Base-by-base conservation (phyloP, 176 grass and related monocot genomes). In the Musa troglodytarum region DNA sequence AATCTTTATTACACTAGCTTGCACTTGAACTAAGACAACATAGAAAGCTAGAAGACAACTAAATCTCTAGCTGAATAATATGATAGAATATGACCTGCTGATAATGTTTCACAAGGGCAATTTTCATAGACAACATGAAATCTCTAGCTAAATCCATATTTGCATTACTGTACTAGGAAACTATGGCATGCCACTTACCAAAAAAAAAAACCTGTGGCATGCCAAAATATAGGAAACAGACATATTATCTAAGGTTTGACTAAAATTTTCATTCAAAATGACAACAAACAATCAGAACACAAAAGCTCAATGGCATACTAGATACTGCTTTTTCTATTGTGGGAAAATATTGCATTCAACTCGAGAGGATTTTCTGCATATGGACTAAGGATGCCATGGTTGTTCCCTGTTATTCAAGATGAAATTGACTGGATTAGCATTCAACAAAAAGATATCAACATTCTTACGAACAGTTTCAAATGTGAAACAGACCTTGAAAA, bases 301-400 rank as follows among this genome's bases (percentile, higher is more conserved):
- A 16, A 54, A 25, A 65, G 11, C 64, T 17, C 17, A 21, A 13
- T 3, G 3, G 52, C 17, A 52, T 14, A 65, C 10, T 50, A 81
- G 86, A 69, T 99, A 99, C 95, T 78, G 91, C 95, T 86, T 91
- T 99, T 79, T 94, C 95, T 68, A 89, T 75, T 69, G 80, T 83
- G 25, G 91, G 76, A 64, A 94, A 99, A 76, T 99, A 82, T 1
- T 94, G 90, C 57, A 87, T 85, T 63, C 88, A 82, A 80, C 80
- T 94, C 69, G 85, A 79, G 68, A 99, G 87, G 65, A 99, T 86
- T 76, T 99, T 99, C 81, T 94, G 91, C 95, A 99, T 99, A 82
- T 99, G 95, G 73, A 94, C 15, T 80, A 99, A 80, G 64, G 95
- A 99, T 70, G 90, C 90, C 81, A 94, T 86, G 76, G 95, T 91